phyloP scores from a whole-genome alignment of 805 yeast genomes.

The Ogataea nitratoaversa region DNA sequence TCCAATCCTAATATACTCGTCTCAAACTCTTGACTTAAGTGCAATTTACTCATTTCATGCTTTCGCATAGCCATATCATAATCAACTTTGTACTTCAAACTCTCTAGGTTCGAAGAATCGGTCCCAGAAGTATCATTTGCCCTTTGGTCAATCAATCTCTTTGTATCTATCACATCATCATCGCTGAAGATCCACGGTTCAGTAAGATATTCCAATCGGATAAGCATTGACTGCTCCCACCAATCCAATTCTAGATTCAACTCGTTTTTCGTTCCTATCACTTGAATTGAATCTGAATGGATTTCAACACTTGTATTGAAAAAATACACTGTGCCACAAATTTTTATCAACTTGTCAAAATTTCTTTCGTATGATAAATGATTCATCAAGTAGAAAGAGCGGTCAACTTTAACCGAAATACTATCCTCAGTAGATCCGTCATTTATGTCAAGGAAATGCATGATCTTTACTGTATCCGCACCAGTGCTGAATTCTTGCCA shows the following conservation, averaged over 20 bases:
- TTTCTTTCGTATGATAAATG: conserved; percentile 20
- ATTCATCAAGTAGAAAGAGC: conserved; percentile 15
- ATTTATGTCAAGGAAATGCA: conserved; percentile 25
- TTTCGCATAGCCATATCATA: background rate
- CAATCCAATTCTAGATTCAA: conserved; percentile 31
- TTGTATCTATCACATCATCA: conserved; percentile 8
- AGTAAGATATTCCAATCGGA: conserved; percentile 18
- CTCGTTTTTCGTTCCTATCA: conserved; percentile 19
- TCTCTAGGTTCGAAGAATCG: no score
- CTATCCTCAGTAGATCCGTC: conserved; percentile 27
- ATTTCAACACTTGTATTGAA: conserved; percentile 27
- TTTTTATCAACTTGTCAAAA: conserved; percentile 23
- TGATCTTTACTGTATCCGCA: background rate
- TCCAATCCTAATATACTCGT: conserved; percentile 3
- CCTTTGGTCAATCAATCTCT: background rate
- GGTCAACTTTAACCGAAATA: conserved; percentile 12
- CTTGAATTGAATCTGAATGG: conserved; percentile 24
- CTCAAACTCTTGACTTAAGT: background rate
- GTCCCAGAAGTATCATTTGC: background rate
- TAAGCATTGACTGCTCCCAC: conserved; percentile 31
- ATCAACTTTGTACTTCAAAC: background rate
- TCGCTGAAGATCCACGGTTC: conserved; percentile 33
- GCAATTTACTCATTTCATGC: background rate
- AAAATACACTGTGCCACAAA: conserved; percentile 23
- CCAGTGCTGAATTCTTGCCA: conserved; percentile 11